These are phyloP conservation scores for Komagataella kurtzmanii DNA, from an alignment of 805 yeast genomes.

Conservation along the genomic window DNA sequence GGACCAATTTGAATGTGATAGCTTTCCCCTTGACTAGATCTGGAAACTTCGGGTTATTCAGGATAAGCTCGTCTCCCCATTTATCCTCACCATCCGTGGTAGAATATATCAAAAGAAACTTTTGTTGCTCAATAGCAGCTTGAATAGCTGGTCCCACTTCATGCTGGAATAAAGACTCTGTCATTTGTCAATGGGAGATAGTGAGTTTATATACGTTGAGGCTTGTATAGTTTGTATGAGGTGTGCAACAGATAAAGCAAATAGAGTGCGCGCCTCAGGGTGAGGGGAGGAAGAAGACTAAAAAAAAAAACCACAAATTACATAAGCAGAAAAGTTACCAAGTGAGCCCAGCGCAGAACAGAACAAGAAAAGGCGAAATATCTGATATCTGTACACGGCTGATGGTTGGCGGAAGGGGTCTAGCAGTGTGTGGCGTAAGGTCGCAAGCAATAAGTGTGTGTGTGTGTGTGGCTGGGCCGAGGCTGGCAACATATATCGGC, in stretches of 20 bases:
- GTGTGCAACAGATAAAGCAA: background rate
- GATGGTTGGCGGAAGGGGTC: background rate
- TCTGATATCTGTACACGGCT: too few relatives aligned
- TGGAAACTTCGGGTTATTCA: background rate
- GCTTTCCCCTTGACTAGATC: background rate
- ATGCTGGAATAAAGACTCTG: background rate
- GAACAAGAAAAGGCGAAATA: too few relatives aligned
- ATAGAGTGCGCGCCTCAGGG: background rate
- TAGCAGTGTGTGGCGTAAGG: background rate
- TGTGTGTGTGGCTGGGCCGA: too few relatives aligned
- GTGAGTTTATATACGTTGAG: background rate
- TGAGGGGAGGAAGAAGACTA: background rate
- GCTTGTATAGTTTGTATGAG: background rate
- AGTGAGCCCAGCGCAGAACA: too few relatives aligned
- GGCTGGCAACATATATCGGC: too few relatives aligned
- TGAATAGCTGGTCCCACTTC: background rate
- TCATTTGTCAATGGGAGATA: background rate
- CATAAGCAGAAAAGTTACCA: background rate
- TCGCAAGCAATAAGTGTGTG: too few relatives aligned
- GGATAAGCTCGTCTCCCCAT: background rate
- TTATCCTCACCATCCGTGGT: background rate
- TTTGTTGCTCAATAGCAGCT: background rate
- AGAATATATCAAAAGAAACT: background rate
- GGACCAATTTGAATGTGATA: constrained; percentile 23
- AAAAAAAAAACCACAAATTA: too few relatives aligned